These are phyloP conservation scores for Colletotrichum higginsianum DNA, from an alignment of 2,329 filamentous ascomycete species.

Conservation along the genomic window DNA sequence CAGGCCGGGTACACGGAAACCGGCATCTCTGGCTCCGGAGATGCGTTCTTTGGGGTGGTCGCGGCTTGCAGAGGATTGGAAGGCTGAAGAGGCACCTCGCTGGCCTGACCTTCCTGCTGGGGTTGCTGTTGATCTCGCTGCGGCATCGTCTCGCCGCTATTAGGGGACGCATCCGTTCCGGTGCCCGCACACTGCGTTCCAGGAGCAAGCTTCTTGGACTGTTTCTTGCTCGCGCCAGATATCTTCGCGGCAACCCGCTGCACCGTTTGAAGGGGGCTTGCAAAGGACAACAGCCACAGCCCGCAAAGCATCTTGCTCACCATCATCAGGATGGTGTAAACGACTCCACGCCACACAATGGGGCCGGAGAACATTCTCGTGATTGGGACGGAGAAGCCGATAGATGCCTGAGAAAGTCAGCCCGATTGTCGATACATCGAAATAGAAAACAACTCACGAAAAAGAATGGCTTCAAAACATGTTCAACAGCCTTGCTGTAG, in stretches of 20 bases:
- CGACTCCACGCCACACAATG: conserved; percentile 79
- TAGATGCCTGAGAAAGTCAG: conserved; percentile 61
- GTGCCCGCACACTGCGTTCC: conserved; percentile 29
- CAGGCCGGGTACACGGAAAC: conserved; percentile 77
- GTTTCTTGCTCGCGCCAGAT: conserved; percentile 4
- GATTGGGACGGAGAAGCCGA: conserved; percentile 86
- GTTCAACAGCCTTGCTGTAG: conserved; percentile 56
- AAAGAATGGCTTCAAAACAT: conserved; percentile 79
- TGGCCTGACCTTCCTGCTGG: background rate
- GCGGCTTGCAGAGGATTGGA: conserved; percentile 40
- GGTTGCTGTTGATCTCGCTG: background rate
- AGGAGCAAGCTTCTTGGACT: conserved; percentile 23
- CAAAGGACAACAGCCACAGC: conserved; percentile 66
- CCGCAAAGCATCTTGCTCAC: conserved; percentile 74
- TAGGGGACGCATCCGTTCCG: background rate
- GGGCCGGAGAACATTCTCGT: conserved; percentile 74
- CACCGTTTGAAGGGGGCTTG: conserved; percentile 39
- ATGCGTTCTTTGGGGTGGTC: conserved; percentile 36
- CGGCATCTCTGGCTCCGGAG: conserved; percentile 58
- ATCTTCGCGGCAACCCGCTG: conserved; percentile 17
- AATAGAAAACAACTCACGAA: conserved; percentile 66
- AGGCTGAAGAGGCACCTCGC: background rate
- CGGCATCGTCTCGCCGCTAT: background rate
- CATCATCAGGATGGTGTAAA: conserved; percentile 81
- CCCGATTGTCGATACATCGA: background rate